phyloP scores from a whole-genome alignment of 768 basidiomycete species.

The Phaeotremella skinneri region DNA sequence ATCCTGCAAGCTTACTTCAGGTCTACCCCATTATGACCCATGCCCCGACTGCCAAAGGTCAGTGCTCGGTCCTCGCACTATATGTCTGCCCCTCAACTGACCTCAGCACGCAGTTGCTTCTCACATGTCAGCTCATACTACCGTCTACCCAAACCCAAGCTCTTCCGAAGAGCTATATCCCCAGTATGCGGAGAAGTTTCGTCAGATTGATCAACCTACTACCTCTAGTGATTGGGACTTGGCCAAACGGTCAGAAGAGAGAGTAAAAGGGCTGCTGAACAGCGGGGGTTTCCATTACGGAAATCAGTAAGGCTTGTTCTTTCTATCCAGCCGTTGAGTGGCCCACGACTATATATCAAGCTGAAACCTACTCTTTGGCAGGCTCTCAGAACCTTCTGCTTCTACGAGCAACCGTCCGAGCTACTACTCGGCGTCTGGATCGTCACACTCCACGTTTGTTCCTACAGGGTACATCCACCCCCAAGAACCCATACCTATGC shows the following conservation, averaged over 20 bases:
- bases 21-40: conserved; percentile 46
- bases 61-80: conserved; percentile 6
- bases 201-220: conserved; percentile 32
- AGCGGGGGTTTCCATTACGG: conserved; percentile 13
- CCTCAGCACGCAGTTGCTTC: conserved; percentile 26
- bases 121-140: conserved; percentile 37
- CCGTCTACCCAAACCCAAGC: conserved; percentile 27
- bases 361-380: too few relatives aligned
- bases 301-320: background rate
- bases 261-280: conserved; percentile 19
- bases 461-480: background rate
- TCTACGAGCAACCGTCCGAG: too few relatives aligned
- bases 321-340: background rate
- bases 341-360: too few relatives aligned
- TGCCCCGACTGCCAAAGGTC: conserved; percentile 45
- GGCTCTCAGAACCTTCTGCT: too few relatives aligned
- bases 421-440: background rate
- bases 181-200: conserved; percentile 29
- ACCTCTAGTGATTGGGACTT: conserved; percentile 33
- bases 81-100: background rate
- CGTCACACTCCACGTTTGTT: background rate
- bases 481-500: conserved; percentile 14
- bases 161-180: conserved; percentile 34
- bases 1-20: conserved; percentile 34
- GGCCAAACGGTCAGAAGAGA: conserved; percentile 24